phyloP scores from a whole-genome alignment of 225 moss, liverwort and hornwort species.

The Anthoceros angustus region DNA sequence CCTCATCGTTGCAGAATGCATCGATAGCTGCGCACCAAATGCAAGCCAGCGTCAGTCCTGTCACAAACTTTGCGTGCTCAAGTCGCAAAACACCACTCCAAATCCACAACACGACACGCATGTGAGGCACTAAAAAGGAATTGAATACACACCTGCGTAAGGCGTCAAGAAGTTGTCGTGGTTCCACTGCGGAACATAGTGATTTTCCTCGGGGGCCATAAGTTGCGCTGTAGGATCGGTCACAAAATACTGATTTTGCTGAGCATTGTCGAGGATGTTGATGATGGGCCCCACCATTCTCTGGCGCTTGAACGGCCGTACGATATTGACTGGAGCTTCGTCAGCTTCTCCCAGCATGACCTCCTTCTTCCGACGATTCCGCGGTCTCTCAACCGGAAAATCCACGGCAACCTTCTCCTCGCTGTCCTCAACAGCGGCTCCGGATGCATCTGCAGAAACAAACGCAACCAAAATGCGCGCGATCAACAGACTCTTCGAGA shows the following conservation, averaged over 20 bases:
- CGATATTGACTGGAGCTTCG: not conserved
- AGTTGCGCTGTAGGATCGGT: not conserved
- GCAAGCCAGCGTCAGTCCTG: not conserved
- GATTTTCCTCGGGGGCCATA: not conserved
- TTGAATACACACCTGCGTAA: not conserved
- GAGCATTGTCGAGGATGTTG: not conserved
- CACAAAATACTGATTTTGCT: not conserved
- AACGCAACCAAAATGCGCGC: too few relatives aligned
- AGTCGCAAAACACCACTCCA: too few relatives aligned
- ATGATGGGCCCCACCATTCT: constrained; percentile 2
- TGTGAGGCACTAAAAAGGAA: too few relatives aligned
- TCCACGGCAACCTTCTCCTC: not conserved
- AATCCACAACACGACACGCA: too few relatives aligned
- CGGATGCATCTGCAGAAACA: not conserved
- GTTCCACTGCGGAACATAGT: not conserved
- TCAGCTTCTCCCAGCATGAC: not conserved
- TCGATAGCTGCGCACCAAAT: not conserved
- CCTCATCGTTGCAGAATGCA: not conserved
- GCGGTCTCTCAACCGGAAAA: not conserved
- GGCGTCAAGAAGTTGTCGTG: constrained; percentile 3
- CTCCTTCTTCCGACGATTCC: not conserved
- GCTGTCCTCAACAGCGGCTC: not conserved
- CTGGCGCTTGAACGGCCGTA: not conserved
- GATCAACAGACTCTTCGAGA: too few relatives aligned
- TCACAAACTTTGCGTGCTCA: too few relatives aligned